phyloP scores from a whole-genome alignment of 306 rosid genomes.

The Clitoria ternatea region DNA sequence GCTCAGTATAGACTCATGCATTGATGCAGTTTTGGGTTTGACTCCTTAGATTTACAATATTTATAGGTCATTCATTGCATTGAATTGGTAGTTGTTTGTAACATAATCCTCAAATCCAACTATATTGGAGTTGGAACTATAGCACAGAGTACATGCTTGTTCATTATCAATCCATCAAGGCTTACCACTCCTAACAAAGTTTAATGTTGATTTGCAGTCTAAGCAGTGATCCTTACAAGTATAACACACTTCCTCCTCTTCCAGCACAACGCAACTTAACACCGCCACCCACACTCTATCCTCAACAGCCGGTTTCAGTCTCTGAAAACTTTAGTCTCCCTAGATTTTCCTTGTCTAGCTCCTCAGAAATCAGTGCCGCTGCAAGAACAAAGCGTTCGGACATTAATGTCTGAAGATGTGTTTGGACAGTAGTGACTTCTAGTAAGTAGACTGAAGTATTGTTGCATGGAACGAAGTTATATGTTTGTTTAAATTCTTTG shows the following conservation, averaged over 20 bases:
- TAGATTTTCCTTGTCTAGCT: conserved; percentile 59
- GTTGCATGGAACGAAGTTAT: conserved; percentile 28
- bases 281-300: conserved; percentile 95
- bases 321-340: conserved; percentile 71
- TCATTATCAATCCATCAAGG: background rate
- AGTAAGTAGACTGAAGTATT: conserved; percentile 19
- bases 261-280: conserved; percentile 95
- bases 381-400: conserved; percentile 82
- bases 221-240: conserved; percentile 60
- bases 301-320: conserved; percentile 90
- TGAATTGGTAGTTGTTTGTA: conserved; percentile 4
- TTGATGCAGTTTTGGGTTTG: background rate
- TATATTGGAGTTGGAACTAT: background rate
- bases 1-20: background rate
- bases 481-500: conserved; percentile 20
- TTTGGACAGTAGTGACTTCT: conserved; percentile 17
- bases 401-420: conserved; percentile 62
- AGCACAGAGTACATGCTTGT: background rate
- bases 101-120: background rate
- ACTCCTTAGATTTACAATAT: background rate
- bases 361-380: conserved; percentile 50
- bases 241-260: conserved; percentile 81
- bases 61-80: background rate
- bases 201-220: conserved; percentile 39
- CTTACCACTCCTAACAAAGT: conserved; percentile 11